Evolutionary conservation across 768 basidiomycete species (phyloP).

Genomic region (Rhodotorula toruloides): DNA sequence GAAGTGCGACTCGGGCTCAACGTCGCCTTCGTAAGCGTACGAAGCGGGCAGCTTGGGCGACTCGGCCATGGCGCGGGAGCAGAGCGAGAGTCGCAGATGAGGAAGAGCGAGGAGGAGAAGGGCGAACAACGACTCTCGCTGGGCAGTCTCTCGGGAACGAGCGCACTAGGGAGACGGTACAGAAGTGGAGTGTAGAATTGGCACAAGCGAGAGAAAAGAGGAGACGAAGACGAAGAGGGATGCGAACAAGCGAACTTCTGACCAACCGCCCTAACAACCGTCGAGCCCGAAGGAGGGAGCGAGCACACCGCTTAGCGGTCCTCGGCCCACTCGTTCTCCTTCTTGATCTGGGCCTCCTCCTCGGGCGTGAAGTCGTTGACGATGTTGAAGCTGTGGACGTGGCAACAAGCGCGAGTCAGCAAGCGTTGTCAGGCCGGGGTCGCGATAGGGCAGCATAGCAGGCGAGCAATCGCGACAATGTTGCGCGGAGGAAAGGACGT

Average conservation of each 20-base stretch:
- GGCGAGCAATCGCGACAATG: neutral
- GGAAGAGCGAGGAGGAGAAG: too few relatives aligned
- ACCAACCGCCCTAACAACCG: too few relatives aligned
- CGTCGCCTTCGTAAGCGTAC: too few relatives aligned
- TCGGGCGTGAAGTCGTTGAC: slow-evolving; percentile 94
- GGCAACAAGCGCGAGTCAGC: neutral
- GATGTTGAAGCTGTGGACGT: slow-evolving; percentile 42
- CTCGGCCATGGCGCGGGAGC: too few relatives aligned
- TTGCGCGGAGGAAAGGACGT: neutral
- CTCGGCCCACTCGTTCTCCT: slow-evolving; percentile 66
- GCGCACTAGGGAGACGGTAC: too few relatives aligned
- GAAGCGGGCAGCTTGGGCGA: too few relatives aligned
- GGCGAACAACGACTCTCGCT: too few relatives aligned
- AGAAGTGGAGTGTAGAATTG: too few relatives aligned
- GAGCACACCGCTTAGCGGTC: slow-evolving; percentile 27
- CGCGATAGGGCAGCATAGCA: neutral
- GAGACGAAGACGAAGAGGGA: slow-evolving; percentile 1
- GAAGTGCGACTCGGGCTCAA: too few relatives aligned
- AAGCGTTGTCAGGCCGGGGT: slow-evolving; percentile 2
- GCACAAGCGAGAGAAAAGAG: too few relatives aligned
- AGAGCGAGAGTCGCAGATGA: too few relatives aligned
- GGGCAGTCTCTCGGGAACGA: too few relatives aligned
- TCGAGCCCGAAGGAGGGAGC: neutral
- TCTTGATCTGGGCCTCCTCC: slow-evolving; percentile 99
- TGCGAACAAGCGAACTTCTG: neutral